Evolutionary conservation across 805 yeast genomes (phyloP).

Genomic region (Kazachstania africana): DNA sequence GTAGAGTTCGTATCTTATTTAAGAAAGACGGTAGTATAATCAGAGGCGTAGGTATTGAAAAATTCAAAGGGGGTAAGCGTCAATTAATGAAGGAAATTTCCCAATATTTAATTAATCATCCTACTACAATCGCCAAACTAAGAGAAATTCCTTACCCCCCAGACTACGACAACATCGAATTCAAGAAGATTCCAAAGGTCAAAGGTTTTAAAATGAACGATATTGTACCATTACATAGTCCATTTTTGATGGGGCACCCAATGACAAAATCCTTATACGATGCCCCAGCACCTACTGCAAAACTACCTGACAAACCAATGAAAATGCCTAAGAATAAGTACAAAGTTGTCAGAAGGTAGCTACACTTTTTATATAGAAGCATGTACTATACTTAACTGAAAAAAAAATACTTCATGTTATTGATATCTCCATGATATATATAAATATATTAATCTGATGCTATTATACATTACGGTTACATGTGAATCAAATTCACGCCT

Average conservation of each 20-base stretch:
- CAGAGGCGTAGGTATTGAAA: constrained; percentile 10
- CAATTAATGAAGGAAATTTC: constrained; percentile 50
- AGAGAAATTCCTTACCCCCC: constrained; percentile 56
- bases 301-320: constrained; percentile 14
- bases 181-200: constrained; percentile 61
- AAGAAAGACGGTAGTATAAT: constrained; percentile 39
- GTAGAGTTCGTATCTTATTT: constrained; percentile 73
- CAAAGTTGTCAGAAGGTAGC: constrained; percentile 24
- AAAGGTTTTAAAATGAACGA: constrained; percentile 77
- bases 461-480: too few relatives aligned
- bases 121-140: constrained; percentile 55
- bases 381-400: too few relatives aligned
- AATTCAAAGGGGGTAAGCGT: constrained; percentile 40
- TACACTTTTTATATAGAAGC: too few relatives aligned
- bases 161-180: constrained; percentile 43
- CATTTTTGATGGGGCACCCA: constrained; percentile 73
- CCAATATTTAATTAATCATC: constrained; percentile 49
- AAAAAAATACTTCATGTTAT: too few relatives aligned
- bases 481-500: too few relatives aligned
- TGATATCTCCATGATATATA: too few relatives aligned
- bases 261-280: constrained; percentile 61
- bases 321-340: constrained; percentile 24
- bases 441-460: too few relatives aligned
- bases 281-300: constrained; percentile 24
- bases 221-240: constrained; percentile 80